Conservation (phyloP, 495 filamentous ascomycete genomes). For the Podospora bellae-mahoneyi region DNA sequence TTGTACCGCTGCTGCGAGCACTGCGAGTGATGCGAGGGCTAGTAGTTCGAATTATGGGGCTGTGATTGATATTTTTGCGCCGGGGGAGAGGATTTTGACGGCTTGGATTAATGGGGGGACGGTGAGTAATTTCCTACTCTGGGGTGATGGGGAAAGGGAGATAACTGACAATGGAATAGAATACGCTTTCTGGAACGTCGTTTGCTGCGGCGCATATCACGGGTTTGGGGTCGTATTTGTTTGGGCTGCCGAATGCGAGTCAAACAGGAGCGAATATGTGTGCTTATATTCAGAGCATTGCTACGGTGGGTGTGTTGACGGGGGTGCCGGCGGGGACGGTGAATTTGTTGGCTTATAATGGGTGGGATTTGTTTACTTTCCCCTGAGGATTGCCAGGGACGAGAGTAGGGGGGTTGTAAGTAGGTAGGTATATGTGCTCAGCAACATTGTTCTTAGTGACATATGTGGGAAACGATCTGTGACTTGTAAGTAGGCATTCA, state of each 20-base stretch:
- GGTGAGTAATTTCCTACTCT: constrained; percentile 27
- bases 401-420: neutral
- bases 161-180: neutral
- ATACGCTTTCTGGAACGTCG: constrained; percentile 9
- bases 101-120: constrained; percentile 48
- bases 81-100: constrained; percentile 46
- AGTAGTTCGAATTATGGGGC: constrained; percentile 57
- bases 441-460: neutral
- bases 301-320: constrained; percentile 7
- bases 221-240: constrained; percentile 43
- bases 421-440: neutral
- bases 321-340: constrained; percentile 4
- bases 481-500: neutral
- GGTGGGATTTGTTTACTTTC: constrained; percentile 9
- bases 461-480: neutral
- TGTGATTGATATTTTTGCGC: constrained; percentile 56
- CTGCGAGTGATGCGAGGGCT: constrained; percentile 42
- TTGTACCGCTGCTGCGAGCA: constrained; percentile 56
- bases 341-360: constrained; percentile 13
- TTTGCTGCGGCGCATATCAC: constrained; percentile 46
- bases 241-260: constrained; percentile 8
- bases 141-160: neutral
- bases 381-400: neutral
- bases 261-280: neutral
- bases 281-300: constrained; percentile 9